A percentile compares a stretch with the other conserved stretches of the same genome.
Conservation (phyloP, 805 yeast species). For the Candida michaelii region DNA sequence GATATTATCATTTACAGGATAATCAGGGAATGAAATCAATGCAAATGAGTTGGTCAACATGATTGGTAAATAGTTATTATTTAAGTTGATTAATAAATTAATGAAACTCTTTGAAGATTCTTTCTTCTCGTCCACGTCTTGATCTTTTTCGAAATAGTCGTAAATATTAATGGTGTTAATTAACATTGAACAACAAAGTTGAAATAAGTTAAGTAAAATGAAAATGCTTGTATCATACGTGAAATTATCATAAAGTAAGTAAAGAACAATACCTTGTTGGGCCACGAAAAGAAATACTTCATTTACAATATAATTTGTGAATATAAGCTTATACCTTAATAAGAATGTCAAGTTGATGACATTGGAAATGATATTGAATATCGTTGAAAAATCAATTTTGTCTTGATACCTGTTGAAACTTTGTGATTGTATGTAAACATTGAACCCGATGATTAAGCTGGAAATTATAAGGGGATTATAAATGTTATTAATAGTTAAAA, state of each 20-base stretch:
- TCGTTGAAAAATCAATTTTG: neutral
- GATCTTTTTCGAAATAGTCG: slow-evolving; percentile 6
- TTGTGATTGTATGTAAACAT: neutral
- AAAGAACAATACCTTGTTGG: slow-evolving; percentile 20
- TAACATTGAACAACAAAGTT: slow-evolving; percentile 16
- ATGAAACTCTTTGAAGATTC: neutral
- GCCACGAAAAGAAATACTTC: slow-evolving; percentile 23
- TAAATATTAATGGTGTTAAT: slow-evolving; percentile 12
- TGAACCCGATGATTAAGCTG: neutral
- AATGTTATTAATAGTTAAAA: slow-evolving; percentile 1
- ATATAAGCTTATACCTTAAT: slow-evolving; percentile 21
- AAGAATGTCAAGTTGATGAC: slow-evolving; percentile 29
- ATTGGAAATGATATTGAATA: slow-evolving; percentile 20
- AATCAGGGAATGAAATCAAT: slow-evolving; percentile 17
- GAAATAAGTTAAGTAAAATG: slow-evolving; percentile 6
- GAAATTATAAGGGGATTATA: slow-evolving; percentile 5
- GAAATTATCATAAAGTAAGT: slow-evolving; percentile 1
- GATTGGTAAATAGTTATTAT: slow-evolving; percentile 36
- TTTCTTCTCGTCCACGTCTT: neutral
- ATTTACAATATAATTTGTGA: slow-evolving; percentile 12
- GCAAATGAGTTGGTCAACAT: slow-evolving; percentile 36
- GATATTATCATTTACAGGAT: neutral
- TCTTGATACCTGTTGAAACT: neutral
- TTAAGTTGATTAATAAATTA: slow-evolving; percentile 23
- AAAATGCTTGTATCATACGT: neutral